Conservation (phyloP, 331 rosid species). For the Rhamnella rubrinervis region DNA sequence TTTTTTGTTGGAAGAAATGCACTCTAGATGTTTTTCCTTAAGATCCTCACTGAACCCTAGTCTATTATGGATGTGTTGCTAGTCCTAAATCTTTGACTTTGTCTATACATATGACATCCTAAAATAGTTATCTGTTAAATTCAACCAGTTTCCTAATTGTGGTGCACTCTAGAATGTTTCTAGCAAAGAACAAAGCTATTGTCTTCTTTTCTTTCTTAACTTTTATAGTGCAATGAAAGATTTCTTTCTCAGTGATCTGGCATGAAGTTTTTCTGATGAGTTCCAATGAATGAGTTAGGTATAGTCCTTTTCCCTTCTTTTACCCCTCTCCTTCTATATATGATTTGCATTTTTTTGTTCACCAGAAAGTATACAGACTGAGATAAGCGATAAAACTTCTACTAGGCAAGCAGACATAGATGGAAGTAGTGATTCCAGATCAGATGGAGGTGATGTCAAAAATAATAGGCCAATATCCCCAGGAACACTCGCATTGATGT, state of each 20-base stretch:
- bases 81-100: too few relatives aligned
- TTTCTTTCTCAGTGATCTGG: neutral
- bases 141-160: too few relatives aligned
- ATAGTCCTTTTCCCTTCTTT: neutral
- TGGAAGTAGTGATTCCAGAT: constrained; percentile 30
- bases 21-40: too few relatives aligned
- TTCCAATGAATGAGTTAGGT: too few relatives aligned
- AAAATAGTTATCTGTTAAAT: too few relatives aligned
- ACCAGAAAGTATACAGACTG: constrained; percentile 36
- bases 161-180: too few relatives aligned
- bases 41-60: too few relatives aligned
- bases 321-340: neutral
- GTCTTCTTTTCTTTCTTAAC: too few relatives aligned
- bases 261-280: neutral
- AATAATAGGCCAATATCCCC: constrained; percentile 59
- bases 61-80: too few relatives aligned
- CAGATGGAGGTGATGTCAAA: constrained; percentile 36
- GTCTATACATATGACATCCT: too few relatives aligned
- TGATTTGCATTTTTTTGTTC: constrained; percentile 22
- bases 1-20: too few relatives aligned
- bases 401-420: constrained; percentile 35
- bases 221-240: neutral
- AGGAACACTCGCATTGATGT: constrained; percentile 70
- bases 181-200: too few relatives aligned
- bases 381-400: constrained; percentile 28